Percentiles rank a stretch among this genome's conserved stretches.
phyloP scores from a whole-genome alignment of 495 filamentous ascomycete genomes.

The Xanthoparmelia taractica region DNA sequence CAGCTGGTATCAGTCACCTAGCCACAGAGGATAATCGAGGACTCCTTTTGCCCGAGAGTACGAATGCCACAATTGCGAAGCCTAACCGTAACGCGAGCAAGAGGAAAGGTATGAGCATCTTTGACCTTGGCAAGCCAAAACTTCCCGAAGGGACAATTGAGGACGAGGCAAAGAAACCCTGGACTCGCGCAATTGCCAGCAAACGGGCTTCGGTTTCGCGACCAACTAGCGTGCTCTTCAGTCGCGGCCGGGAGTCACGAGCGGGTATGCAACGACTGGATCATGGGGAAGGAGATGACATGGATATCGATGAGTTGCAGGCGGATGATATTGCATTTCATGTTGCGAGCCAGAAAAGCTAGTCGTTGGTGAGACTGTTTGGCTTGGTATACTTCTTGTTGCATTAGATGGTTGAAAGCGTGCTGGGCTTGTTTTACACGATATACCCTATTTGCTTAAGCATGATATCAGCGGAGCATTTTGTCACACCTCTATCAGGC shows the following conservation, averaged over 20 bases:
- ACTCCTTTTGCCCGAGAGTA: constrained; percentile 1
- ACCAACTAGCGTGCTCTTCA: constrained; percentile 13
- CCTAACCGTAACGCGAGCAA: constrained; percentile 3
- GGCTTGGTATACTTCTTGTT: not conserved
- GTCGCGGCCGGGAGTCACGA: constrained; percentile 10
- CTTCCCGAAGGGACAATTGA: constrained; percentile 13
- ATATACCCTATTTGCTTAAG: constrained; percentile 5
- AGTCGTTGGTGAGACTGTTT: not conserved
- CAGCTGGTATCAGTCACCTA: constrained; percentile 15
- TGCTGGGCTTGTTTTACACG: not conserved
- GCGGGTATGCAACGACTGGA: constrained; percentile 12
- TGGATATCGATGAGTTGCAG: constrained; percentile 32
- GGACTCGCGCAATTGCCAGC: constrained; percentile 15
- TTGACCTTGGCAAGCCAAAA: constrained; percentile 20
- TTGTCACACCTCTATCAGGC: not conserved
- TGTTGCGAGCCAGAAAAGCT: constrained; percentile 9
- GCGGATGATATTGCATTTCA: constrained; percentile 22
- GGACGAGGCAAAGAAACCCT: constrained; percentile 13
- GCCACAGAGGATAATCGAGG: constrained; percentile 12
- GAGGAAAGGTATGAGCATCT: constrained; percentile 19
- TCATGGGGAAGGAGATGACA: constrained; percentile 16
- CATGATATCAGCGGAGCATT: not conserved
- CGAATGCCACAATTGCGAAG: not conserved
- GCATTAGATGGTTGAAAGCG: not conserved
- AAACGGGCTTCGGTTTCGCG: constrained; percentile 13